Base-by-base conservation (phyloP, 2,329 filamentous ascomycete genomes). In the Pleoardoris graminearum region DNA sequence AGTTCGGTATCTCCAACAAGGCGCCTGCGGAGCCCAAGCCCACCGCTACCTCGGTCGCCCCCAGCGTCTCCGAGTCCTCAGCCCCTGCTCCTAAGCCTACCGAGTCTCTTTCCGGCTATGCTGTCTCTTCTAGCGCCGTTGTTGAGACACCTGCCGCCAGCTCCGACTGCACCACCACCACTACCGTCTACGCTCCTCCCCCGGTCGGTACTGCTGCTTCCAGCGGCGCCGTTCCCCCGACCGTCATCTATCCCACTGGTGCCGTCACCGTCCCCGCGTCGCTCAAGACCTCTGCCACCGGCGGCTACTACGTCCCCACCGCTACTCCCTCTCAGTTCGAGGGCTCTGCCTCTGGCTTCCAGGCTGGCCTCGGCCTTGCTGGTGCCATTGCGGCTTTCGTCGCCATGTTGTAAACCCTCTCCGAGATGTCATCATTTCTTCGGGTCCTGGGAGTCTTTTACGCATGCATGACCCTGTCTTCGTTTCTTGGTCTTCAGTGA, bases 1-100 rank as follows among this genome's bases (percentile, higher is more conserved):
- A 86, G 70, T 86, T 86, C 75, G 84, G 84, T 63, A 78, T 87
- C 74, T 76, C 74, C 32, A 37, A 37, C 59, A 36, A 54, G 17
- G 51, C 36, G 7, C 46, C 49, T 57, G 57, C 66, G 4, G 33
- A 16, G 33, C 47, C 61, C 37, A 56, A n/a, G 7, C 7, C 12
- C n/a, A n/a, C 58, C 44, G 51, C 54, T 30, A 54, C 52, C 36
- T 57, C 30, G 39, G 41, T 14, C 21, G 44, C 35, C 41, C 41
- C 44, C 22, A 45, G 48, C 44, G 16, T 45, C 35, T 43, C 58
- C 37, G 48, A 32, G 30, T 32, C 30, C 30, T 12, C 11, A 10
- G 10, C 30, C 30, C 48, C 53, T 44, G 50, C 57, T 41, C 54
- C 58, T 25, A 56, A 54, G 51, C 44, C 62, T 35, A 55, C 23